Base-by-base conservation (phyloP, 164 flowering plant genomes). In the Macadamia tetraphylla region DNA sequence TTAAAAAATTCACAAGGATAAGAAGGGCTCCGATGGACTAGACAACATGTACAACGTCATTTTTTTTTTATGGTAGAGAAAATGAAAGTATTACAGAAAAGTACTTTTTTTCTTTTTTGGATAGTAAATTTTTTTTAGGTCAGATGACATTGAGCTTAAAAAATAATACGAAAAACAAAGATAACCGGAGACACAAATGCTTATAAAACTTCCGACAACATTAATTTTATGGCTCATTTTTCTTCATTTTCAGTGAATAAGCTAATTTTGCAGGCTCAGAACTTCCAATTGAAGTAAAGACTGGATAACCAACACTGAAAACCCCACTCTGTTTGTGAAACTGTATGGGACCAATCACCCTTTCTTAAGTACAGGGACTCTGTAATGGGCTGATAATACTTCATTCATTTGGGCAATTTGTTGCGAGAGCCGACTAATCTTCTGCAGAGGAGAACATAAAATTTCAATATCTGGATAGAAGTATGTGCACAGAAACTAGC, bases 391-490 rank as follows among this genome's bases (percentile, higher is more conserved):
- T n/a, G 74, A 64, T 48, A 87, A 59, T 12, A 76, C 51, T 62
- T 85, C 77, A 65, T 85, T 85, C 81, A 85, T 76, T 58, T 76
- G 81, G 5, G 83, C 72, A 60, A 85, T 83, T 68, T 87, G 88
- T 51, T 75, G 69, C 76, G 83, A 63, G 31, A 85, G 83, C 70
- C 78, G 78, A 62, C 62, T 68, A 29, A 87, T 85, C 74, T 70
- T 81, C 91, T 87, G 87, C 83, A 79, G 65, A 58, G 53, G 31
- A 51, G 65, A 30, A 73, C 64, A 57, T 17, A 3, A 64, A 44
- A 60, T 53, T 53, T 53, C 18, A 53, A 17, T 17, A 53, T 17
- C 15, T 14, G 57, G 13, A 53, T 14, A 53, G 57, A 3, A 53
- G 5, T 53, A 6, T 53, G 51, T 46, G 13, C 51, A 8, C 9